phyloP scores from a whole-genome alignment of 2,329 filamentous ascomycete genomes.

The Exophiala bonariae region DNA sequence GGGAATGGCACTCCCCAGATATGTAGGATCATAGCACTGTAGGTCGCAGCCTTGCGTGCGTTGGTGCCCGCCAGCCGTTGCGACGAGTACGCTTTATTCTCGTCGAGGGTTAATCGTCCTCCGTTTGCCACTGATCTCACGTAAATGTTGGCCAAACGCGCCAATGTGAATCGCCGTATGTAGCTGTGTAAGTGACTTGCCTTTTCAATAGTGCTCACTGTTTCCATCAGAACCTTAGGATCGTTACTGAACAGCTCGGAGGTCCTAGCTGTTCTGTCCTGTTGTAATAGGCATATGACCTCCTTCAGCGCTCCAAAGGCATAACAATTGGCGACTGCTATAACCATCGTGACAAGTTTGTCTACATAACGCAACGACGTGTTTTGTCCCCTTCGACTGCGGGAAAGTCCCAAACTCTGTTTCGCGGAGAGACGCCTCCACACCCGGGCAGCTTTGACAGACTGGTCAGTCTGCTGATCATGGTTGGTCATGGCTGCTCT shows the following conservation, averaged over 20 bases:
- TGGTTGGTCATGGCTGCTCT: not conserved
- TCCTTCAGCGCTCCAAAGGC: conserved; percentile 1
- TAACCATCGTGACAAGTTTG: not conserved
- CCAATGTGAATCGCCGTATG: conserved; percentile 3
- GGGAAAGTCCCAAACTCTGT: not conserved
- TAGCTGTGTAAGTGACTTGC: conserved; percentile 2
- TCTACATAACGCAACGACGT: not conserved
- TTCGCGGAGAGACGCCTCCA: not conserved
- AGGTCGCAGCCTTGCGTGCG: not conserved
- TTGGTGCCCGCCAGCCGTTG: not conserved
- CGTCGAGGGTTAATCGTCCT: not conserved
- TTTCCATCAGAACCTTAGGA: conserved; percentile 1
- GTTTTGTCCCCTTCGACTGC: conserved; percentile 1
- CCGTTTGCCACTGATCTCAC: not conserved
- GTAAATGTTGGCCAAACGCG: not conserved
- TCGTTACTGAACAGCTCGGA: conserved; percentile 1
- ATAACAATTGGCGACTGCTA: not conserved
- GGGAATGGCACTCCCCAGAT: conserved; percentile 1
- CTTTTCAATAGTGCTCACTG: not conserved
- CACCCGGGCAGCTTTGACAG: conserved; percentile 3
- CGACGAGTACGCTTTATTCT: not conserved
- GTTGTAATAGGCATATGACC: not conserved
- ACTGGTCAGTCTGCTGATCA: not conserved
- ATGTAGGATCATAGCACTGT: not conserved
- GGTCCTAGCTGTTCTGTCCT: not conserved